Evolutionary conservation across 2,329 filamentous ascomycete species (phyloP).

Genomic region (Cordyceps javanica): DNA sequence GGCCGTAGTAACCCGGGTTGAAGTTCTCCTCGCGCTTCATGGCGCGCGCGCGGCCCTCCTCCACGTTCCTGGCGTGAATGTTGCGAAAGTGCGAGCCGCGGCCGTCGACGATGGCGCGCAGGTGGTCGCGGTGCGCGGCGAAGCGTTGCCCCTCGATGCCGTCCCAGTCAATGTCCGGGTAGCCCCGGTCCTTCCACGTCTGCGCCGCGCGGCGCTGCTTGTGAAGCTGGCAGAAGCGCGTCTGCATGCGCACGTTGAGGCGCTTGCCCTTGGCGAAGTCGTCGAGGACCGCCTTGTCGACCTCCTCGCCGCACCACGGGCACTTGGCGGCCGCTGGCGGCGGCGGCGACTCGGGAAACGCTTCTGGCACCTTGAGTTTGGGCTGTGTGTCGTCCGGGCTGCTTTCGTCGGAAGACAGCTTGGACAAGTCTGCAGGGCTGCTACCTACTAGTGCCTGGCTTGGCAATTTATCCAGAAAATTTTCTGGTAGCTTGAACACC

Average conservation of each 20-base stretch:
- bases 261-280: slow-evolving; percentile 41
- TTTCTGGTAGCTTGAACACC: slow-evolving; percentile 18
- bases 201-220: slow-evolving; percentile 46
- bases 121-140: slow-evolving; percentile 42
- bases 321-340: slow-evolving; percentile 34
- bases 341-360: not conserved
- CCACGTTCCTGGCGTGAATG: slow-evolving; percentile 47
- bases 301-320: slow-evolving; percentile 58
- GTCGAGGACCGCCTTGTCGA: slow-evolving; percentile 50
- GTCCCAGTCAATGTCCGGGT: slow-evolving; percentile 68
- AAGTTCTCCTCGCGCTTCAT: slow-evolving; percentile 53
- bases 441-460: not conserved
- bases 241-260: slow-evolving; percentile 53
- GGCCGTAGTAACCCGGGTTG: slow-evolving; percentile 78
- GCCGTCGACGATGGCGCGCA: slow-evolving; percentile 57
- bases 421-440: not conserved
- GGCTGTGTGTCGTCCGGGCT: not conserved
- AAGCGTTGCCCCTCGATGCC: slow-evolving; percentile 55
- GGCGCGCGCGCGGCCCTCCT: slow-evolving; percentile 52
- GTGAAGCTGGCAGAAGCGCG: slow-evolving; percentile 59
- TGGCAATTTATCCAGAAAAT: not conserved
- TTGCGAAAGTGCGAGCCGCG: slow-evolving; percentile 55
- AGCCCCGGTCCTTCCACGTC: slow-evolving; percentile 46
- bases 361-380: not conserved
- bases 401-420: slow-evolving; percentile 3